phyloP scores from a whole-genome alignment of 495 filamentous ascomycete species.

The Parachaetomium inaequale region DNA sequence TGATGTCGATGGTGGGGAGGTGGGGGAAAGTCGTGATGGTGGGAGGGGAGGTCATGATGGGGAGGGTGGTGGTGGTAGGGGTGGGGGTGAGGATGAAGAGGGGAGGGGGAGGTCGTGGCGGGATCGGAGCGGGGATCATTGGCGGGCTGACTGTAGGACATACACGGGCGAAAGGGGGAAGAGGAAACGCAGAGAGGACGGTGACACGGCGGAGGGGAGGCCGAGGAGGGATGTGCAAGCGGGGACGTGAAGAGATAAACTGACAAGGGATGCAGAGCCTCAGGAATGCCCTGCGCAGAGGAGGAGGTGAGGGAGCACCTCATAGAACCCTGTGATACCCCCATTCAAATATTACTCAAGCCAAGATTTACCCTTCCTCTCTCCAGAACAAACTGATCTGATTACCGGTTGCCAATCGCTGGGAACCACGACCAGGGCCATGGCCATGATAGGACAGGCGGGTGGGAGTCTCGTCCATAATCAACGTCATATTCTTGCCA shows the following conservation, averaged over 20 bases:
- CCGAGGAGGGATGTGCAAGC: neutral
- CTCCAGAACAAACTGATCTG: neutral
- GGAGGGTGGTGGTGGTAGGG: neutral
- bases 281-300: no score
- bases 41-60: neutral
- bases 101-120: constrained; percentile 4
- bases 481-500: neutral
- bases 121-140: constrained; percentile 21
- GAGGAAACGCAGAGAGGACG: constrained; percentile 1
- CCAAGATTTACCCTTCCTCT: neutral
- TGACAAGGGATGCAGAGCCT: no score
- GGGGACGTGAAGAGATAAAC: neutral
- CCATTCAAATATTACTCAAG: no score
- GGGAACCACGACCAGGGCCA: neutral
- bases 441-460: neutral
- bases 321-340: no score
- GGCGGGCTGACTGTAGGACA: constrained; percentile 17
- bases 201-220: neutral
- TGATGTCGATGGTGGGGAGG: neutral
- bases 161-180: neutral
- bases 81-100: neutral
- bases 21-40: neutral
- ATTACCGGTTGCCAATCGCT: neutral
- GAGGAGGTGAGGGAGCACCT: no score
- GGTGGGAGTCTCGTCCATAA: neutral